phyloP scores from a whole-genome alignment of 2,329 filamentous ascomycete species.

The Xylariaceae sp. region DNA sequence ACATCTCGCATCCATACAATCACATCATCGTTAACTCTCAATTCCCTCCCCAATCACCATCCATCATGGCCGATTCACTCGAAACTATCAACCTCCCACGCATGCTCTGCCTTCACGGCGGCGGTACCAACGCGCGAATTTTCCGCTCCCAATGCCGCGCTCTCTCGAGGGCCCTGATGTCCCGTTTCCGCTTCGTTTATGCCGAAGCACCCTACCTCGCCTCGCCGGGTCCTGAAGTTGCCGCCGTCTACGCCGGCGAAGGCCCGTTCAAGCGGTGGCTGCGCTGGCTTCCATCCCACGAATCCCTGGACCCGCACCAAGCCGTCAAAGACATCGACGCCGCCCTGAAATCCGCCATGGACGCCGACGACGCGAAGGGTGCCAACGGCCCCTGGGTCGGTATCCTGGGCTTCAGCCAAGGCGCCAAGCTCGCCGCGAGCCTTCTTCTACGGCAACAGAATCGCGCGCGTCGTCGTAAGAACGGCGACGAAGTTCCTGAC shows the following conservation, averaged over 20 bases:
- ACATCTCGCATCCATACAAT: too few relatives aligned
- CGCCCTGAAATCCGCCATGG: constrained; percentile 44
- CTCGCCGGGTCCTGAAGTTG: constrained; percentile 55
- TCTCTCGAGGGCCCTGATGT: constrained; percentile 40
- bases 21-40: neutral
- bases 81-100: constrained; percentile 45
- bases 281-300: constrained; percentile 55
- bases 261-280: constrained; percentile 62
- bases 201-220: constrained; percentile 64
- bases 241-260: constrained; percentile 58
- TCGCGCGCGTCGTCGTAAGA: constrained; percentile 24
- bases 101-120: constrained; percentile 76
- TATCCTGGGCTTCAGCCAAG: constrained; percentile 62
- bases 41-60: neutral
- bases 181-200: constrained; percentile 65
- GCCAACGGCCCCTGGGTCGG: constrained; percentile 55
- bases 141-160: constrained; percentile 64
- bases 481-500: neutral
- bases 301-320: constrained; percentile 39
- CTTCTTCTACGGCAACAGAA: constrained; percentile 59
- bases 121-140: constrained; percentile 65
- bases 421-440: constrained; percentile 56
- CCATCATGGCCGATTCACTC: constrained; percentile 5
- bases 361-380: constrained; percentile 43
- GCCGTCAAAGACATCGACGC: constrained; percentile 39